These are phyloP conservation scores for Pneumocystis canis DNA, from an alignment of 1,139 yeast species.

Conservation along the genomic window DNA sequence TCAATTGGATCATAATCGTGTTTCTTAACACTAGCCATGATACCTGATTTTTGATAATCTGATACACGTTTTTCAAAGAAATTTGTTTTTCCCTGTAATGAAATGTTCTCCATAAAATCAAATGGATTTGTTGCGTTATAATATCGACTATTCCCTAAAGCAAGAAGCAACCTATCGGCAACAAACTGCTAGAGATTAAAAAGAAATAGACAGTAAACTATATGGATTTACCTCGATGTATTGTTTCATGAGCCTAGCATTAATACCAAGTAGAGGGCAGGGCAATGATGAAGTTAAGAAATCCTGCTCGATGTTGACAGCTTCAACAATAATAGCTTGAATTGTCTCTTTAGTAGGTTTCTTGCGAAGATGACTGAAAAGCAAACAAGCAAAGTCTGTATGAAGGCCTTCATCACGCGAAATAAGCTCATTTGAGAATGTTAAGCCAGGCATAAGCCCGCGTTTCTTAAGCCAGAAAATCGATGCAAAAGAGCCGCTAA, in stretches of 20 bases:
- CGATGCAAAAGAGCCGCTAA: constrained; percentile 94
- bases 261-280: constrained; percentile 84
- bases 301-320: constrained; percentile 86
- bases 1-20: constrained; percentile 24
- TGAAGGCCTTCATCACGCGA: constrained; percentile 98
- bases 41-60: constrained; percentile 98
- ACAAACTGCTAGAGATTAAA: constrained; percentile 34
- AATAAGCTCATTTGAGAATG: constrained; percentile 90
- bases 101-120: constrained; percentile 96
- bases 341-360: constrained; percentile 71
- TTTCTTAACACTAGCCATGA: constrained; percentile 52
- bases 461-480: constrained; percentile 94
- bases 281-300: constrained; percentile 91
- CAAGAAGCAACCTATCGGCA: constrained; percentile 82
- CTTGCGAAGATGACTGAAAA: constrained; percentile 81
- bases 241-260: constrained; percentile 81
- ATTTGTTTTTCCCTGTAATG: constrained; percentile 95
- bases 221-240: constrained; percentile 47
- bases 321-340: constrained; percentile 79
- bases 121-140: constrained; percentile 88
- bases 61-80: constrained; percentile 98
- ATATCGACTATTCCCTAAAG: constrained; percentile 79
- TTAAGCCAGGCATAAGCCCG: constrained; percentile 96
- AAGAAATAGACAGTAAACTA: background rate
- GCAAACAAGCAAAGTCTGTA: constrained; percentile 92